Evolutionary conservation across 805 yeast genomes (phyloP).

Genomic region (Zygosaccharomyces gambellarensis): DNA sequence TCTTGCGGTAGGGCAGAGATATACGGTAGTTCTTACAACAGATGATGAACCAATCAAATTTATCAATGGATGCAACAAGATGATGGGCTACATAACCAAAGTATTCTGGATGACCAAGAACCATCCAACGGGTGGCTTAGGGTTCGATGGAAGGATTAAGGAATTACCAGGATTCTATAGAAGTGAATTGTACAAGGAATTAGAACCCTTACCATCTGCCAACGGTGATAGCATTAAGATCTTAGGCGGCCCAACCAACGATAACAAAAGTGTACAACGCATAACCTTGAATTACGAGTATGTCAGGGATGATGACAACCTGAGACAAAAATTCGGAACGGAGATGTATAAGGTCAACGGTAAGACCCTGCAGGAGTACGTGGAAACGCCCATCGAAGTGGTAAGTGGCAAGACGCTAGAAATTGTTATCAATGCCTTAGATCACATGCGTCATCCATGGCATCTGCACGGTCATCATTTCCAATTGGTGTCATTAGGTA

Average conservation of each 20-base stretch:
- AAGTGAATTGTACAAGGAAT: constrained; percentile 21
- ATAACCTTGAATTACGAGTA: constrained; percentile 46
- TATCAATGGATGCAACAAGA: constrained; percentile 49
- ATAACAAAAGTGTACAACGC: constrained; percentile 26
- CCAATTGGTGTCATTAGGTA: constrained; percentile 46
- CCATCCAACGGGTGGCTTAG: constrained; percentile 27
- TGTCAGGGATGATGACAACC: constrained; percentile 42
- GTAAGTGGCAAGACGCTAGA: constrained; percentile 52
- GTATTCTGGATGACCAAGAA: constrained; percentile 17
- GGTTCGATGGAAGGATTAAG: constrained; percentile 40
- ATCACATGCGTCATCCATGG: constrained; percentile 64
- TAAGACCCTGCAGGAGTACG: constrained; percentile 55
- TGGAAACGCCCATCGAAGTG: constrained; percentile 43
- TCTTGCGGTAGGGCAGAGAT: constrained; percentile 73
- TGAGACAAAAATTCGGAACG: constrained; percentile 36
- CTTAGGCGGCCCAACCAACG: constrained; percentile 1
- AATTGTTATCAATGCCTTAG: constrained; percentile 58
- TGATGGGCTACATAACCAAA: constrained; percentile 44
- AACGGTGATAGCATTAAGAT: neutral
- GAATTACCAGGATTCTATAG: constrained; percentile 32
- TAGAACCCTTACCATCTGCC: constrained; percentile 13
- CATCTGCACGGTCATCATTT: constrained; percentile 58
- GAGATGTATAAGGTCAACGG: constrained; percentile 47
- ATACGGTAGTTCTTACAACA: constrained; percentile 56
- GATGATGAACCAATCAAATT: constrained; percentile 31